Evolutionary conservation across 2,329 filamentous ascomycete species (phyloP).

Genomic region (Stenocarpella maydis): DNA sequence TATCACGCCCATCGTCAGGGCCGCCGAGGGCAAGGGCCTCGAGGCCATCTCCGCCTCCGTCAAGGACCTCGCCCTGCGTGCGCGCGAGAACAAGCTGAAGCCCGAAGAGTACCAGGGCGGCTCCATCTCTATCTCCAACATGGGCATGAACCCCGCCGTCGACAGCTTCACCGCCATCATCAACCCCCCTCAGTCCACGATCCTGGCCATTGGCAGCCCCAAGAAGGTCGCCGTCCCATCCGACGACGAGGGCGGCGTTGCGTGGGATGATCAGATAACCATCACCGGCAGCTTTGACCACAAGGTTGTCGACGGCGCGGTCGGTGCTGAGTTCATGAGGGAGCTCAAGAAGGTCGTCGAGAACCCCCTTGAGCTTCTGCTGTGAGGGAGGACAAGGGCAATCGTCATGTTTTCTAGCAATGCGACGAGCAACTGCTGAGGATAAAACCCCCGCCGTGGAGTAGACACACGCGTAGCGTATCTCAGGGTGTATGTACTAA

Average conservation of each 20-base stretch:
- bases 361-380: slow-evolving; percentile 93
- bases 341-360: slow-evolving; percentile 98
- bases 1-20: slow-evolving; percentile 96
- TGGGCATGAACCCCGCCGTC: slow-evolving; percentile 98
- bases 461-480: slow-evolving; percentile 25
- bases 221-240: slow-evolving; percentile 92
- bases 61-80: slow-evolving; percentile 97
- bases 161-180: slow-evolving; percentile 98
- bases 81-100: slow-evolving; percentile 97
- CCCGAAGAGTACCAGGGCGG: slow-evolving; percentile 99
- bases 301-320: slow-evolving; percentile 96
- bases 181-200: slow-evolving; percentile 97
- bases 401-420: slow-evolving; percentile 46
- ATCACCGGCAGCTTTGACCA: slow-evolving; percentile 98
- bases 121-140: slow-evolving; percentile 99
- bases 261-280: slow-evolving; percentile 97
- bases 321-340: slow-evolving; percentile 95
- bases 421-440: slow-evolving; percentile 42
- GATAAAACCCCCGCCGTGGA: slow-evolving; percentile 40
- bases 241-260: slow-evolving; percentile 77
- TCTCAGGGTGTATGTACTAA: slow-evolving; percentile 35
- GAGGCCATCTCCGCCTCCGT: slow-evolving; percentile 86
- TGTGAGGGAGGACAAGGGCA: slow-evolving; percentile 66
- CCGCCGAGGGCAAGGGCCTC: slow-evolving; percentile 86
- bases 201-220: slow-evolving; percentile 92